These are phyloP conservation scores for Xylaria curta DNA, from an alignment of 495 filamentous ascomycete genomes.

Conservation along the genomic window DNA sequence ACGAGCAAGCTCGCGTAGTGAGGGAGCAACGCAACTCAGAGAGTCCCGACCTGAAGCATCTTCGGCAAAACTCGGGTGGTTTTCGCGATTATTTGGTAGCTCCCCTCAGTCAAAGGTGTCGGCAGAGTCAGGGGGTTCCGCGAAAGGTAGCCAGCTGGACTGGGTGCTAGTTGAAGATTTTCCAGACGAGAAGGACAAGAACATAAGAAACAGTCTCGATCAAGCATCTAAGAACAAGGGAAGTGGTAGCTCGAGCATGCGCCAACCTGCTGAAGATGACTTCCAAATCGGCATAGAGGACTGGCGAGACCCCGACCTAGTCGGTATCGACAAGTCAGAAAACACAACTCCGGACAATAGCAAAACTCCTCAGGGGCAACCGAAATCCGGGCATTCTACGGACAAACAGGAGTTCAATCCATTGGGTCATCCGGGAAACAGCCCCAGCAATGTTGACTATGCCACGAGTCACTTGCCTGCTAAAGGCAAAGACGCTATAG, in stretches of 20 bases:
- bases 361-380: conserved; percentile 31
- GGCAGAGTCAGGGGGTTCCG: conserved; percentile 60
- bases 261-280: conserved; percentile 59
- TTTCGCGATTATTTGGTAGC: conserved; percentile 61
- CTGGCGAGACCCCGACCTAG: conserved; percentile 86
- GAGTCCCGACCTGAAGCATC: conserved; percentile 24
- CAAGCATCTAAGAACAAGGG: conserved; percentile 42
- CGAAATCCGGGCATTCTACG: conserved; percentile 33
- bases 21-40: conserved; percentile 27
- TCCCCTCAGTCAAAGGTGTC: conserved; percentile 45
- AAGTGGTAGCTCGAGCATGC: conserved; percentile 30
- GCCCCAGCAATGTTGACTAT: conserved; percentile 82
- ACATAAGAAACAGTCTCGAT: conserved; percentile 45
- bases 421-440: conserved; percentile 72
- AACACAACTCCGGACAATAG: conserved; percentile 23
- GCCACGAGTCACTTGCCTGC: conserved; percentile 40
- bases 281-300: conserved; percentile 94
- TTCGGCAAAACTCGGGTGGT: conserved; percentile 49
- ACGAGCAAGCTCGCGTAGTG: conserved; percentile 29
- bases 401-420: conserved; percentile 44
- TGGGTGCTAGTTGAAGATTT: conserved; percentile 76
- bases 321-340: conserved; percentile 42
- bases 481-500: conserved; percentile 34
- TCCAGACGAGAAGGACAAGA: conserved; percentile 60
- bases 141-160: conserved; percentile 82